These are phyloP conservation scores for Solanum bulbocastanum DNA, from an alignment of 257 asterid species.

Conservation along the genomic window DNA sequence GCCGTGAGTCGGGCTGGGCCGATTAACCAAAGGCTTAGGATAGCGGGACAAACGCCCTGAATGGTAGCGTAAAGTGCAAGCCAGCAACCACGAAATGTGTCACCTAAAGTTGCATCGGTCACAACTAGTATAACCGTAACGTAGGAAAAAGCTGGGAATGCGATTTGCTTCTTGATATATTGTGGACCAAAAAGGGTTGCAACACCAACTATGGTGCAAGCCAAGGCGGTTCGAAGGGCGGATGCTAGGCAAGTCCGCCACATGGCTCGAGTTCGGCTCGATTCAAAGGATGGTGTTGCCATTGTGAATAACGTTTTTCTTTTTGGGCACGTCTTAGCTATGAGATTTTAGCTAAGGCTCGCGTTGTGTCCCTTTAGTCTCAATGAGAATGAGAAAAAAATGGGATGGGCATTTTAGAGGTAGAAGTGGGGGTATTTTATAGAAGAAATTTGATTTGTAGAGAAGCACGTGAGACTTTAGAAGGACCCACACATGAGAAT, in stretches of 20 bases:
- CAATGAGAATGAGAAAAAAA: not conserved
- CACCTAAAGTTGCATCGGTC: constrained; percentile 67
- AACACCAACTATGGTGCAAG: constrained; percentile 70
- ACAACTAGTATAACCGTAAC: constrained; percentile 56
- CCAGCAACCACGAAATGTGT: constrained; percentile 62
- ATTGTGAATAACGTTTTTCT: not conserved
- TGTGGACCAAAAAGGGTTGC: constrained; percentile 56
- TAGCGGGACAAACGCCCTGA: constrained; percentile 44
- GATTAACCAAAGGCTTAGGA: constrained; percentile 45
- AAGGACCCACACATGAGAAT: not conserved
- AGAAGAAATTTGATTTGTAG: constrained; percentile 12
- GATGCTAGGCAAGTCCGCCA: constrained; percentile 58
- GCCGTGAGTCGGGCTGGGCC: constrained; percentile 46
- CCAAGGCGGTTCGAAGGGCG: constrained; percentile 70
- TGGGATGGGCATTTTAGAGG: not conserved
- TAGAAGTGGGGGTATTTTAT: not conserved
- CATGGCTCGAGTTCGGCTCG: constrained; percentile 15
- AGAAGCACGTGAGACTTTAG: not conserved
- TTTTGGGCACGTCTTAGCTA: not conserved
- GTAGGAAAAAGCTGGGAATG: constrained; percentile 69
- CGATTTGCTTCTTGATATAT: constrained; percentile 22
- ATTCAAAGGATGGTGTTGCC: constrained; percentile 18
- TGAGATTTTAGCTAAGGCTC: not conserved
- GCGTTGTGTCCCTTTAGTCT: not conserved
- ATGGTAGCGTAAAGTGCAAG: constrained; percentile 47